Percentiles rank a stretch among this genome's conserved stretches.
phyloP scores from a whole-genome alignment of 768 basidiomycete species.

The Russula vinacea region DNA sequence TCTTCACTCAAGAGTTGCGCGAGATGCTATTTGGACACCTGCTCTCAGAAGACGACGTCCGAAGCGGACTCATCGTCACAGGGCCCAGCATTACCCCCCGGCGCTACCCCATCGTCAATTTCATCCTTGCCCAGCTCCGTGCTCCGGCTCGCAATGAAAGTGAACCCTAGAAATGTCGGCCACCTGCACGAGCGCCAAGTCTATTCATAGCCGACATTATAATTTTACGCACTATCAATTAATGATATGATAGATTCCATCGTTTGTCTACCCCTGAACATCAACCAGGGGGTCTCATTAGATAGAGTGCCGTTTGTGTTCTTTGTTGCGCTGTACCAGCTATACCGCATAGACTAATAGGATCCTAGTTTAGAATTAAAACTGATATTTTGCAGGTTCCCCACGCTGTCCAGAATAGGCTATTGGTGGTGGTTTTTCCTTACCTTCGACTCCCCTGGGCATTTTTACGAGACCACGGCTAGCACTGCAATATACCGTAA shows the following conservation, averaged over 20 bases:
- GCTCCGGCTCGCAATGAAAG: neutral
- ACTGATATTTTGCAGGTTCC: too few species aligned
- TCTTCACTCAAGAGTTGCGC: neutral
- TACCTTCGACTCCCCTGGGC: too few species aligned
- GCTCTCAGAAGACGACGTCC: conserved; percentile 12
- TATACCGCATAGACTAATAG: too few species aligned
- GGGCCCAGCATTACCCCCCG: neutral
- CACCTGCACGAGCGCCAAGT: neutral
- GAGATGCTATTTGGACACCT: conserved; percentile 11
- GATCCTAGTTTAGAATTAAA: too few species aligned
- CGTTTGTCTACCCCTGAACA: neutral
- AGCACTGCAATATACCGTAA: too few species aligned
- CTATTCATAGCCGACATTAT: neutral
- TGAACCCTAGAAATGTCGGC: too few species aligned
- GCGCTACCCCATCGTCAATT: neutral
- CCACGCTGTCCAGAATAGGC: too few species aligned
- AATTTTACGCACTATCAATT: neutral
- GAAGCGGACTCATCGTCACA: neutral
- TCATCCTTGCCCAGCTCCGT: neutral
- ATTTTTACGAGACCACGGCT: too few species aligned
- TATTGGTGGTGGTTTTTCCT: too few species aligned
- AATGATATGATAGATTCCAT: neutral
- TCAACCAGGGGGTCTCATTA: too few species aligned
- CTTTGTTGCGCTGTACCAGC: too few species aligned
- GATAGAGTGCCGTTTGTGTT: too few species aligned